A percentile compares a stretch with the other conserved stretches of the same genome.
phyloP scores from a whole-genome alignment of 2,329 filamentous ascomycete genomes.

The Alternaria brassicae region DNA sequence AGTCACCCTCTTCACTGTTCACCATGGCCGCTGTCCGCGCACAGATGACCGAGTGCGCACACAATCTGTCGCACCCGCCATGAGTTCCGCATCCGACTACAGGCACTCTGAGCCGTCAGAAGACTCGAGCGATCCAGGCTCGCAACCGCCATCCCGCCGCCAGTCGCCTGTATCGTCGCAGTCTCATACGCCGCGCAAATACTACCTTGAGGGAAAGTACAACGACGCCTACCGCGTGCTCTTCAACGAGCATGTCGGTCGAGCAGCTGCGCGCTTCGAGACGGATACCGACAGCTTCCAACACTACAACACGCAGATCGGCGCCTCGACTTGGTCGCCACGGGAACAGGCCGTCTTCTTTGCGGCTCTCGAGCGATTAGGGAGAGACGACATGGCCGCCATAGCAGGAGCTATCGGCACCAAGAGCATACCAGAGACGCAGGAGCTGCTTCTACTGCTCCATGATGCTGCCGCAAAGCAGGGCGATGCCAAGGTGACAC shows the following conservation, averaged over 20 bases:
- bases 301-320: slow-evolving; percentile 64
- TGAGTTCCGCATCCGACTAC: slow-evolving; percentile 29
- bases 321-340: slow-evolving; percentile 72
- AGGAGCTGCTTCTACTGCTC: slow-evolving; percentile 71
- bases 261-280: slow-evolving; percentile 28
- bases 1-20: slow-evolving; percentile 10
- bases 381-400: slow-evolving; percentile 65
- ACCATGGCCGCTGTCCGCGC: slow-evolving; percentile 18
- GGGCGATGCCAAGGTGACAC: slow-evolving; percentile 48
- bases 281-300: slow-evolving; percentile 4
- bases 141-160: slow-evolving; percentile 14
- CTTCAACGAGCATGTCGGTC: slow-evolving; percentile 42
- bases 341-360: slow-evolving; percentile 77
- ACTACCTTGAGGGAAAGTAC: slow-evolving; percentile 52
- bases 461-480: slow-evolving; percentile 56
- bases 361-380: slow-evolving; percentile 67
- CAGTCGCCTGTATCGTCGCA: slow-evolving; percentile 21
- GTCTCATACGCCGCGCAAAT: slow-evolving; percentile 28
- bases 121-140: slow-evolving; percentile 6
- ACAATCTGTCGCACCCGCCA: slow-evolving; percentile 6
- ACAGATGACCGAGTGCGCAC: not conserved
- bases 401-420: slow-evolving; percentile 70
- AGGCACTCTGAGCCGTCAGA: not conserved
- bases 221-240: slow-evolving; percentile 53
- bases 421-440: slow-evolving; percentile 78